Conservation (phyloP, 2,329 filamentous ascomycete species). For the Claviceps sorghi region DNA sequence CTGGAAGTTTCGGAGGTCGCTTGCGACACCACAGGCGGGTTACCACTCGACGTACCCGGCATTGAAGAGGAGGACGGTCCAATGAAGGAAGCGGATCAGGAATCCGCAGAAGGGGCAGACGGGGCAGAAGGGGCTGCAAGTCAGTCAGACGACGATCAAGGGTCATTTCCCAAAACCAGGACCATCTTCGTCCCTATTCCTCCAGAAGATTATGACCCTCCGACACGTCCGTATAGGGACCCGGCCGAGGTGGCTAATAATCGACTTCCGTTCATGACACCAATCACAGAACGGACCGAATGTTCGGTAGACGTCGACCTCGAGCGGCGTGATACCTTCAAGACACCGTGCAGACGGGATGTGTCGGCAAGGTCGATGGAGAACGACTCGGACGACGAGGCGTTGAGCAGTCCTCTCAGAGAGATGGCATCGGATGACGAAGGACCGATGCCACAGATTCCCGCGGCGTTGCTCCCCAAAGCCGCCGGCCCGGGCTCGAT, state of each 20-base stretch:
- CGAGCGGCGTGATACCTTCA: constrained; percentile 47
- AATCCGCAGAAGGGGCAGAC: constrained; percentile 18
- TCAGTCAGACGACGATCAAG: constrained; percentile 25
- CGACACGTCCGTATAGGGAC: constrained; percentile 68
- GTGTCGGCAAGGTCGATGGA: constrained; percentile 12
- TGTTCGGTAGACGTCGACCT: constrained; percentile 60
- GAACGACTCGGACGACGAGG: constrained; percentile 24
- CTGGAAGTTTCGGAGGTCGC: constrained; percentile 16
- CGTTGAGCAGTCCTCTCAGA: constrained; percentile 57
- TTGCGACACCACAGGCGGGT: constrained; percentile 16
- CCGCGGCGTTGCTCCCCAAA: constrained; percentile 35
- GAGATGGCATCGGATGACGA: constrained; percentile 41
- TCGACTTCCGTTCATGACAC: constrained; percentile 93
- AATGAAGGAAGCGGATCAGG: constrained; percentile 1
- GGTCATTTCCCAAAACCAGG: constrained; percentile 38
- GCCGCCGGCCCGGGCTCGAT: constrained; percentile 17
- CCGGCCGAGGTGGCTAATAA: constrained; percentile 71
- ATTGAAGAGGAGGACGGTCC: neutral
- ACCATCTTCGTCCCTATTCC: constrained; percentile 64
- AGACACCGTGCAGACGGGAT: constrained; percentile 58
- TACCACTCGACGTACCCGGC: neutral
- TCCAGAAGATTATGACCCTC: constrained; percentile 74
- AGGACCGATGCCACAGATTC: constrained; percentile 30
- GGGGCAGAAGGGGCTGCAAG: constrained; percentile 20
- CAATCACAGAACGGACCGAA: constrained; percentile 91